Percentiles rank a stretch among this genome's conserved stretches.
phyloP scores from a whole-genome alignment of 2,329 filamentous ascomycete genomes.

The Lasiodiplodia citricola region DNA sequence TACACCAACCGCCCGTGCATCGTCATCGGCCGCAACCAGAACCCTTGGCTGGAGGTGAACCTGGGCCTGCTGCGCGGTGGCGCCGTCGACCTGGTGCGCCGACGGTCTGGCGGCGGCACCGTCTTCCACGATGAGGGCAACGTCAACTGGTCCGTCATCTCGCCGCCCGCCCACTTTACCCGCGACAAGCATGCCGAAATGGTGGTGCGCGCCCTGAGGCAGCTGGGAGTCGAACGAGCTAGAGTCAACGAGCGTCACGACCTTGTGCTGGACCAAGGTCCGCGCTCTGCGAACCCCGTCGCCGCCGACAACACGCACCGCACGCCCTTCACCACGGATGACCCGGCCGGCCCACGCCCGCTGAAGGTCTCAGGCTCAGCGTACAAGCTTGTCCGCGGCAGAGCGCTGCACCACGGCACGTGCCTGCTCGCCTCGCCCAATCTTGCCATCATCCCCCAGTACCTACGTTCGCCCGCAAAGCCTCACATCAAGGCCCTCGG shows the following conservation, averaged over 20 bases:
- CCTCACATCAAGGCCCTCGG: constrained; percentile 79
- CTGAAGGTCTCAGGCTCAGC: constrained; percentile 91
- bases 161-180: constrained; percentile 76
- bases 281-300: constrained; percentile 27
- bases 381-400: constrained; percentile 83
- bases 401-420: constrained; percentile 91
- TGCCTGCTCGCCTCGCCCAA: constrained; percentile 82
- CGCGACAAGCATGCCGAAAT: constrained; percentile 89
- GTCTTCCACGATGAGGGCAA: constrained; percentile 96
- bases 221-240: constrained; percentile 63
- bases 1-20: constrained; percentile 89
- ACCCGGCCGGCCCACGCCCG: constrained; percentile 39
- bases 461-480: constrained; percentile 79
- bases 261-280: constrained; percentile 72
- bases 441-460: constrained; percentile 68
- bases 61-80: constrained; percentile 63
- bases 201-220: constrained; percentile 81
- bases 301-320: constrained; percentile 50
- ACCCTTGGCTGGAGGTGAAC: constrained; percentile 93
- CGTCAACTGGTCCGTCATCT: constrained; percentile 93
- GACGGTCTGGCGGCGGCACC: constrained; percentile 86
- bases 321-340: constrained; percentile 49
- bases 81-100: constrained; percentile 71
- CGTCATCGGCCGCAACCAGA: constrained; percentile 94
- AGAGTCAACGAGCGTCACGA: constrained; percentile 91